Conservation (phyloP, 176 grass and related monocot species). For the Phoenix dactylifera region DNA sequence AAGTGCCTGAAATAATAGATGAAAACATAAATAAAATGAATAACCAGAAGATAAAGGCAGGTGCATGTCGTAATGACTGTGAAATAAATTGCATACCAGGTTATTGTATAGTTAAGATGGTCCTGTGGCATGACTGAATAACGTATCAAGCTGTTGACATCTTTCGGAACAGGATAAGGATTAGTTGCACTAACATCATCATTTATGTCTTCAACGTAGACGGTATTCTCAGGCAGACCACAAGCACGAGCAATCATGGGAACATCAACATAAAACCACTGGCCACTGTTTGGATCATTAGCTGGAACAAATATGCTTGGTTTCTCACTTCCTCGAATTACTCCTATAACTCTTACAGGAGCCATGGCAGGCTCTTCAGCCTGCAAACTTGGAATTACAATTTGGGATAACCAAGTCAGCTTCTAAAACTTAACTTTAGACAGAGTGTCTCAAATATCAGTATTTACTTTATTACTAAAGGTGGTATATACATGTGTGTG, state of each 20-base stretch:
- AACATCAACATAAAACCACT: slow-evolving; percentile 96
- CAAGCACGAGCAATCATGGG: slow-evolving; percentile 67
- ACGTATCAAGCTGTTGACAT: slow-evolving; percentile 71
- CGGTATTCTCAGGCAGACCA: slow-evolving; percentile 56
- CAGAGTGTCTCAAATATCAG: not conserved
- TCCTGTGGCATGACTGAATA: slow-evolving; percentile 89
- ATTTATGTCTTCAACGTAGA: slow-evolving; percentile 78
- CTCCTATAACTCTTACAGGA: slow-evolving; percentile 56
- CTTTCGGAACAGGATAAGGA: slow-evolving; percentile 93
- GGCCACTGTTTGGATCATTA: slow-evolving; percentile 66
- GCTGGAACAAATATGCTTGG: slow-evolving; percentile 91
- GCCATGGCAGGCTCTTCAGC: slow-evolving; percentile 26
- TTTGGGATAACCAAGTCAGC: slow-evolving; percentile 4
- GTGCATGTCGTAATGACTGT: not conserved
- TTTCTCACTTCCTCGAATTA: slow-evolving; percentile 90
- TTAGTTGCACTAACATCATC: slow-evolving; percentile 57
- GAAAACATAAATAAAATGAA: not conserved
- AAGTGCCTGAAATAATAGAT: too few species aligned
- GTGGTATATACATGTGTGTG: too few species aligned
- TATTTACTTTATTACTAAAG: not conserved
- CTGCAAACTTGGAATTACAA: slow-evolving; percentile 40
- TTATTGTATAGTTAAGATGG: slow-evolving; percentile 79
- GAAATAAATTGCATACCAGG: slow-evolving; percentile 42
- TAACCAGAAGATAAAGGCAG: not conserved
- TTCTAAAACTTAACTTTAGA: not conserved